These are phyloP conservation scores for Ganoderma meredithae DNA, from an alignment of 1,284 basidiomycete species.

Conservation along the genomic window DNA sequence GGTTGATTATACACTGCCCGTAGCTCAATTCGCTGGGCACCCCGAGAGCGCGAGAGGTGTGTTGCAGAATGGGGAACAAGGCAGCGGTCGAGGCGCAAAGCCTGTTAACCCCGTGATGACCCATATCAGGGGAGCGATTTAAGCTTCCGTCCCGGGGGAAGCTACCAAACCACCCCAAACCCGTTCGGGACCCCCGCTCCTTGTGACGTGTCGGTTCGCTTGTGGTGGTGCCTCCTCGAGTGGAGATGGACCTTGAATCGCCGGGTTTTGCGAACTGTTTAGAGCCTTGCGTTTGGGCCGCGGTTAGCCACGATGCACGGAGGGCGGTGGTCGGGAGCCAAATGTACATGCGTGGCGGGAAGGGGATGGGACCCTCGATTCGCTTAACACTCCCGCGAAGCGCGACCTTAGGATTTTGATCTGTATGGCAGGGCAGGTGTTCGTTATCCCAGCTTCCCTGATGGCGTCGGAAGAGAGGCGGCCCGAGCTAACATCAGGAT, in stretches of 20 bases:
- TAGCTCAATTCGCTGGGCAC: too few species aligned
- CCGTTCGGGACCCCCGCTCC: not conserved
- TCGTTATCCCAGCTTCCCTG: not conserved
- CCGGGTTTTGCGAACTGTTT: not conserved
- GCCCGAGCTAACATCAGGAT: not conserved
- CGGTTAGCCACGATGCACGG: not conserved
- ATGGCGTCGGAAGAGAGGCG: not conserved
- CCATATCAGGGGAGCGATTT: not conserved
- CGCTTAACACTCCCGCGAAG: conserved; percentile 2
- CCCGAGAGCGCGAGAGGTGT: not conserved
- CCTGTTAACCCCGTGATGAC: not conserved
- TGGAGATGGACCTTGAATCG: not conserved
- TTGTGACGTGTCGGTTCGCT: not conserved
- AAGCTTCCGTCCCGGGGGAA: not conserved
- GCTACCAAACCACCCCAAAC: not conserved
- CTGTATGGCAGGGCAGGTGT: not conserved
- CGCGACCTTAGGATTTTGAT: not conserved
- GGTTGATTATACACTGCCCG: too few species aligned
- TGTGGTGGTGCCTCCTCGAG: not conserved
- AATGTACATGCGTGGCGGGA: not conserved
- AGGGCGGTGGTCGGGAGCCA: not conserved
- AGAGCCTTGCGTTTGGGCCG: not conserved
- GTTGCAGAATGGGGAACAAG: not conserved
- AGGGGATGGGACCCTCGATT: not conserved
- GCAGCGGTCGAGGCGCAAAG: not conserved